Percentiles rank a stretch among this genome's conserved stretches.
These are phyloP conservation scores for Phytophthora fragariaefolia DNA, from an alignment of 352 stramenopile species.

Conservation along the genomic window DNA sequence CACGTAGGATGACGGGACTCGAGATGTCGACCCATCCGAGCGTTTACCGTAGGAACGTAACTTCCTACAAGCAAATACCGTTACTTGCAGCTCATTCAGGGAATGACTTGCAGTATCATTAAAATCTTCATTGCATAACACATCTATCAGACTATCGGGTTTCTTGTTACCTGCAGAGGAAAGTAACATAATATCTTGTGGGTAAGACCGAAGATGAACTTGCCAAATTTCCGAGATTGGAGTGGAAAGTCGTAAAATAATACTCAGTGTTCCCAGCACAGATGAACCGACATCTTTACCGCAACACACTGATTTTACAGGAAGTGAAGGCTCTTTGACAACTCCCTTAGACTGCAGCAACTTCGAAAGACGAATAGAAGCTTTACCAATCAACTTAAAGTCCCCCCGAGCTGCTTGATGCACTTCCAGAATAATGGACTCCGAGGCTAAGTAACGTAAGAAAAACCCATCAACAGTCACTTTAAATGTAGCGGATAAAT, in stretches of 20 bases:
- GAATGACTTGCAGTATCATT: constrained; percentile 19
- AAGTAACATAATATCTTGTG: constrained; percentile 78
- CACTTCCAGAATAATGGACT: constrained; percentile 88
- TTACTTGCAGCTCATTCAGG: constrained; percentile 76
- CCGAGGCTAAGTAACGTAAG: constrained; percentile 89
- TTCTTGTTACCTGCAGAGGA: constrained; percentile 24
- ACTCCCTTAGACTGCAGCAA: constrained; percentile 81
- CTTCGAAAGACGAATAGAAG: constrained; percentile 64
- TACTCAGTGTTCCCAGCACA: constrained; percentile 74
- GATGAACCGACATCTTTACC: constrained; percentile 28
- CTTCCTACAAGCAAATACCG: constrained; percentile 67
- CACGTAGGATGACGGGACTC: constrained; percentile 78
- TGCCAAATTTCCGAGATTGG: constrained; percentile 92
- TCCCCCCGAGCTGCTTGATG: constrained; percentile 89
- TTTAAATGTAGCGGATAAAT: constrained; percentile 93
- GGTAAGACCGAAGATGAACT: constrained; percentile 90
- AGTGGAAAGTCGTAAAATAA: constrained; percentile 87
- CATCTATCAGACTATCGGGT: constrained; percentile 7
- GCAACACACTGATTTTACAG: constrained; percentile 48
- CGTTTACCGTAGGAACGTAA: constrained; percentile 58
- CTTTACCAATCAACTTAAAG: constrained; percentile 86
- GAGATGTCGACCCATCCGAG: constrained; percentile 37
- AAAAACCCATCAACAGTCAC: constrained; percentile 94
- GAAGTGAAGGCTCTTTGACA: constrained; percentile 66
- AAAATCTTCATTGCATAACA: constrained; percentile 32